A percentile compares a stretch with the other conserved stretches of the same genome.
Conservation (phyloP, 208 protist genomes). For the Trypanosoma scelopori region DNA sequence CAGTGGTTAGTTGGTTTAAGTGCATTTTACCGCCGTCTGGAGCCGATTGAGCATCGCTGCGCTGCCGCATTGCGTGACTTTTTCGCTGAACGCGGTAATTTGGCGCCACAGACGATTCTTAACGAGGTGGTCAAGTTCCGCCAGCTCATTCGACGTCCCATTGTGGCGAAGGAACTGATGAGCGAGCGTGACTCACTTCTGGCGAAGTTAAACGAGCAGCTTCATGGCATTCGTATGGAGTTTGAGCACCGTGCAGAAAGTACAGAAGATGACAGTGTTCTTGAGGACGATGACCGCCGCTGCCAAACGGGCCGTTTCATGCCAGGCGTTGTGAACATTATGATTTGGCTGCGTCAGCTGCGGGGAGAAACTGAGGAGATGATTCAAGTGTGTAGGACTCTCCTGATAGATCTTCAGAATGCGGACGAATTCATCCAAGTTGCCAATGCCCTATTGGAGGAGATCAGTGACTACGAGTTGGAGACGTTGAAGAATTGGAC, state of each 20-base stretch:
- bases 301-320: constrained; percentile 90
- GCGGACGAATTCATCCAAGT: constrained; percentile 54
- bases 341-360: constrained; percentile 91
- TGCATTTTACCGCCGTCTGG: constrained; percentile 80
- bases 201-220: constrained; percentile 85
- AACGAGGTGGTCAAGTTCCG: constrained; percentile 81
- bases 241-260: constrained; percentile 84
- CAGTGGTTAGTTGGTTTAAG: constrained; percentile 67
- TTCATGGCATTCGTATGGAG: constrained; percentile 82
- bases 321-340: constrained; percentile 90
- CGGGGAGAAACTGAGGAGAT: constrained; percentile 75
- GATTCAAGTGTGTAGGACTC: constrained; percentile 68
- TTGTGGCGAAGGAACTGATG: constrained; percentile 86
- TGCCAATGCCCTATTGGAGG: constrained; percentile 65
- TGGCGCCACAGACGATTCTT: constrained; percentile 85
- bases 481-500: constrained; percentile 85
- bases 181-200: constrained; percentile 82
- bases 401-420: constrained; percentile 78
- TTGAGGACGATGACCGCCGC: constrained; percentile 84
- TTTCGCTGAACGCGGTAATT: constrained; percentile 56
- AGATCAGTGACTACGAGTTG: constrained; percentile 86
- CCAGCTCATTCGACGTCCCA: constrained; percentile 82
- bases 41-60: constrained; percentile 84
- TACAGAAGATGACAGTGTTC: constrained; percentile 63
- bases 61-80: constrained; percentile 73